Evolutionary conservation across 768 basidiomycete species (phyloP).

Genomic region (Hygrophoropsis aurantiaca): DNA sequence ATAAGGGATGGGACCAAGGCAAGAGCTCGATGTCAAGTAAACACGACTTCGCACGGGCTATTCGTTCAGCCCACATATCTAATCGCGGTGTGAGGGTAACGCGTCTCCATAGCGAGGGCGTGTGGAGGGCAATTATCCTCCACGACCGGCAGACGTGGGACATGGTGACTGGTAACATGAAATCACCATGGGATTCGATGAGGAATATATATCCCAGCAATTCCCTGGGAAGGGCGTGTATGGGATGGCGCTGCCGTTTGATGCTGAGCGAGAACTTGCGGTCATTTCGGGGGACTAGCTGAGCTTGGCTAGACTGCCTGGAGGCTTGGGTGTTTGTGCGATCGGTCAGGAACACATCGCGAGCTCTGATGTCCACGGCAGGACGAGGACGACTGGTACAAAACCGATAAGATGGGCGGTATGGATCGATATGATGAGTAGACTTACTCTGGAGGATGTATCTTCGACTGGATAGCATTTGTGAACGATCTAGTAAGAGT

Average conservation of each 20-base stretch:
- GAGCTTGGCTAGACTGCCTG: constrained; percentile 16
- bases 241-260: constrained; percentile 42
- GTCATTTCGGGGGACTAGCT: constrained; percentile 12
- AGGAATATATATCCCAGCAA: constrained; percentile 64
- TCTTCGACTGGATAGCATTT: constrained; percentile 44
- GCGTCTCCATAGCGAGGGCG: constrained; percentile 64
- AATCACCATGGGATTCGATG: constrained; percentile 55
- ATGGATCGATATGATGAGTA: background rate
- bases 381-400: constrained; percentile 9
- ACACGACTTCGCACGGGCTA: constrained; percentile 59
- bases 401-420: background rate
- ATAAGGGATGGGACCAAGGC: constrained; percentile 11
- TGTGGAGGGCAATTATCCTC: constrained; percentile 59
- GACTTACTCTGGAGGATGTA: constrained; percentile 32
- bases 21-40: constrained; percentile 58
- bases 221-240: constrained; percentile 61
- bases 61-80: constrained; percentile 63
- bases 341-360: constrained; percentile 17
- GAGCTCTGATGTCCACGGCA: constrained; percentile 19
- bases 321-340: constrained; percentile 19
- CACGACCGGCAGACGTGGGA: constrained; percentile 72
- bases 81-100: constrained; percentile 49
- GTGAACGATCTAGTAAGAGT: constrained; percentile 52
- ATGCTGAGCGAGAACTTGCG: constrained; percentile 23
- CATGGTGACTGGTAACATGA: constrained; percentile 56